Evolutionary conservation across 495 filamentous ascomycete genomes (phyloP).

Genomic region (Apiosordaria backusii): DNA sequence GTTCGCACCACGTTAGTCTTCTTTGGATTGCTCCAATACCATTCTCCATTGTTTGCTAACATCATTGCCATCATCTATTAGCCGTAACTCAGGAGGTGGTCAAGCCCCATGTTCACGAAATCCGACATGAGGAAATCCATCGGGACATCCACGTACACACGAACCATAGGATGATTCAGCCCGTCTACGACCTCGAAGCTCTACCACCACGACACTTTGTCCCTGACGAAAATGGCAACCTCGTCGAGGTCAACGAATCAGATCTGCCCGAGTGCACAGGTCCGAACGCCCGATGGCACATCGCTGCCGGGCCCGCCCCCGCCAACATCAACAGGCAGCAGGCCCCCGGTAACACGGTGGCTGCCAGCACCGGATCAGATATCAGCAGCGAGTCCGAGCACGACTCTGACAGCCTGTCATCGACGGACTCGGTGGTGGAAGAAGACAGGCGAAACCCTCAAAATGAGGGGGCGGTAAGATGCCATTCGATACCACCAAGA

Average conservation of each 20-base stretch:
- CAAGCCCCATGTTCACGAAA: constrained; percentile 42
- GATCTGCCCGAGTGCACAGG: constrained; percentile 9
- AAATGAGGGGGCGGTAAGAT: neutral
- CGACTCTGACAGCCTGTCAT: neutral
- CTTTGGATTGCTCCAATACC: neutral
- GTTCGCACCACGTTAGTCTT: neutral
- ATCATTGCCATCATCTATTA: constrained; percentile 16
- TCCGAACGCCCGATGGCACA: constrained; percentile 4
- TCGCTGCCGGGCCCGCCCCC: neutral
- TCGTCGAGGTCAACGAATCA: constrained; percentile 8
- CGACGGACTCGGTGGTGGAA: neutral
- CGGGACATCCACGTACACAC: constrained; percentile 57
- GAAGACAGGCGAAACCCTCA: no score
- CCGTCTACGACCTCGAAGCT: constrained; percentile 48
- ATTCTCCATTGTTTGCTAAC: neutral
- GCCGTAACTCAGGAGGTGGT: constrained; percentile 55
- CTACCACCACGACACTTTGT: constrained; percentile 28
- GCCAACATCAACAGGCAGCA: neutral
- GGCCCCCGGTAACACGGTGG: neutral
- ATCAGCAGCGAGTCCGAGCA: neutral
- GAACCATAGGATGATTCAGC: constrained; percentile 50
- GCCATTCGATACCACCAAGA: neutral
- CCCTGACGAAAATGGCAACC: constrained; percentile 5
- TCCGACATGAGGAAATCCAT: constrained; percentile 48
- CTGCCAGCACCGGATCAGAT: neutral